Evolutionary conservation across 768 basidiomycete species (phyloP).

Genomic region (Cyathus striatus): DNA sequence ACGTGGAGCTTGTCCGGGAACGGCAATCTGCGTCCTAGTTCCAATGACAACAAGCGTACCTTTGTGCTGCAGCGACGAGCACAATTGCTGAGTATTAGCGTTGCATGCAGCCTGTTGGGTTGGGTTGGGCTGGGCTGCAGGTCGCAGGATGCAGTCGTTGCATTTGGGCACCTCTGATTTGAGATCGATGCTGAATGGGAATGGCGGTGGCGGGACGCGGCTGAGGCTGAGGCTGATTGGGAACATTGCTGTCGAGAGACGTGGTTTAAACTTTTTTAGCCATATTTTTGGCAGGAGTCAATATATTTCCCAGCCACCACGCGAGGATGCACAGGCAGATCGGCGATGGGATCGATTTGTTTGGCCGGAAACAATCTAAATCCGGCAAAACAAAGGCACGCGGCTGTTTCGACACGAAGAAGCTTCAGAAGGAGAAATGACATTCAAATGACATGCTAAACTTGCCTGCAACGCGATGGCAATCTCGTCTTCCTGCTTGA

Average conservation of each 20-base stretch:
- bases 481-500: slow-evolving; percentile 44
- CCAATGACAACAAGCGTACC: not conserved
- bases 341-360: slow-evolving; percentile 19
- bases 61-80: too few relatives aligned
- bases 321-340: slow-evolving; percentile 15
- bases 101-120: too few relatives aligned
- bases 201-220: too few relatives aligned
- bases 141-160: too few relatives aligned
- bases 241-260: slow-evolving; percentile 6
- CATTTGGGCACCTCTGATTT: too few relatives aligned
- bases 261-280: slow-evolving; percentile 12
- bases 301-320: slow-evolving; percentile 21
- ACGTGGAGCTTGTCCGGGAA: slow-evolving; percentile 13
- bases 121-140: too few relatives aligned
- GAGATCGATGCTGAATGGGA: too few relatives aligned
- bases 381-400: slow-evolving; percentile 54
- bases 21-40: slow-evolving; percentile 23
- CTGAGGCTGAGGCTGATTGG: not conserved
- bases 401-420: slow-evolving; percentile 44
- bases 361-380: slow-evolving; percentile 42
- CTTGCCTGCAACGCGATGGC: slow-evolving; percentile 37
- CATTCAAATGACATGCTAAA: slow-evolving; percentile 38
- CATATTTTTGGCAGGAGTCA: not conserved
- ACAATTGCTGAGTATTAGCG: too few relatives aligned
- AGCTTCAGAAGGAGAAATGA: slow-evolving; percentile 19